A percentile compares a stretch with the other conserved stretches of the same genome.
Evolutionary conservation across 805 yeast species (phyloP).

Genomic region (Saturnispora kantuleensis): DNA sequence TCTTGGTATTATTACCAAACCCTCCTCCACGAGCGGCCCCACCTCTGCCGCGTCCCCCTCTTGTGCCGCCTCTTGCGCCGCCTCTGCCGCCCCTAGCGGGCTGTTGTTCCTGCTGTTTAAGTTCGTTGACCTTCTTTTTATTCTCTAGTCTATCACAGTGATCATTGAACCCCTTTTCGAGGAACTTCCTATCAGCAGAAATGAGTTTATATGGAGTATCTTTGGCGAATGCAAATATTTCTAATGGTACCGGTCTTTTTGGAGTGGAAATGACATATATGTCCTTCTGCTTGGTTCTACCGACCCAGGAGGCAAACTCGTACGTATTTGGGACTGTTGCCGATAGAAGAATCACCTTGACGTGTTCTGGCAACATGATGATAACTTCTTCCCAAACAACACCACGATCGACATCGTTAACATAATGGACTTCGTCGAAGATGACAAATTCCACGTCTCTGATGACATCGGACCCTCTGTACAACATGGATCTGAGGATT

Average conservation of each 20-base stretch:
- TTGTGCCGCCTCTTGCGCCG: slow-evolving; percentile 26
- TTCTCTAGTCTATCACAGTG: slow-evolving; percentile 44
- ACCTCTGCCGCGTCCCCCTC: slow-evolving; percentile 26
- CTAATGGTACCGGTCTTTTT: slow-evolving; percentile 93
- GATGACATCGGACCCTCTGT: slow-evolving; percentile 96
- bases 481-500: slow-evolving; percentile 91
- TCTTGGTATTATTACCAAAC: slow-evolving; percentile 24
- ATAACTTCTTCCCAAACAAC: slow-evolving; percentile 99
- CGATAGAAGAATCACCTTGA: slow-evolving; percentile 83
- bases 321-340: slow-evolving; percentile 98
- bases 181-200: slow-evolving; percentile 61
- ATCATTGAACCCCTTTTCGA: slow-evolving; percentile 50
- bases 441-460: slow-evolving; percentile 99
- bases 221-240: slow-evolving; percentile 78
- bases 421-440: slow-evolving; percentile 96
- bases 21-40: slow-evolving; percentile 24
- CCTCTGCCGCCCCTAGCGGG: slow-evolving; percentile 18
- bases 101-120: slow-evolving; percentile 15
- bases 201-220: slow-evolving; percentile 62
- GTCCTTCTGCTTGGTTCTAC: slow-evolving; percentile 91
- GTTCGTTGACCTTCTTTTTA: slow-evolving; percentile 25
- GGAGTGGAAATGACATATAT: slow-evolving; percentile 95
- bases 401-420: slow-evolving; percentile 97
- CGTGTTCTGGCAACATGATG: slow-evolving; percentile 90
- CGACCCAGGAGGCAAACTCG: slow-evolving; percentile 98